Evolutionary conservation across 2,329 filamentous ascomycete species (phyloP), one percentile per base, ranked within the genome.

Genomic region (Ophiocordyceps unilateralis): DNA sequence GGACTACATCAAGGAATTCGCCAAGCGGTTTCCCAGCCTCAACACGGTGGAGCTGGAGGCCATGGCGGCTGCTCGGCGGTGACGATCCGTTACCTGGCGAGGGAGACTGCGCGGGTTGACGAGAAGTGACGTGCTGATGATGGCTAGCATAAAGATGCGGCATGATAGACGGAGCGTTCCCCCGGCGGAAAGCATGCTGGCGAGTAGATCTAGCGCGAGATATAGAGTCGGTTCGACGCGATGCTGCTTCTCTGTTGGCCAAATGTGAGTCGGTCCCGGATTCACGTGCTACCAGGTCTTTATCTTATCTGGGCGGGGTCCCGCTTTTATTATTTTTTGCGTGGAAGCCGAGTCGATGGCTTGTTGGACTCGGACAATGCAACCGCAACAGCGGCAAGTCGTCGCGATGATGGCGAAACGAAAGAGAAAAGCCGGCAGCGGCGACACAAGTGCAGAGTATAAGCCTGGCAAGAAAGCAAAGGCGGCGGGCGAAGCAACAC

Each of bases 41-140:
- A 80, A 78, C 44, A 75, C 85, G 10, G 74, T 95, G 51, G 88
- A 95, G 64, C 83, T 89, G n/a, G 83, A 91, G 63, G 75, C 74
- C 43, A 56, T 63, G 39, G 49, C 21, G 22, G 15, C 20, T 39
- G 37, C 22, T 7, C 37, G 37, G 20, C 37, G 37, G 20, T 39
- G 37, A 39, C 14, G 32, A 10, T 19, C 11, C 19, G 28, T 30
- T 30, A 14, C 28, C n/a, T n/a, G n/a, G n/a, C n/a, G n/a, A n/a
- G n/a, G n/a, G n/a, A n/a, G n/a, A n/a, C 2, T 30, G 28, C n/a
- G 1, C n/a, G 28, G n/a, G n/a, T 17, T 11, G 32, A 36, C n/a
- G n/a, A 9, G n/a, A 10, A 19, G 5, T 36, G n/a, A 3, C 17
- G 4, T 17, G 7, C 32, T 26, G 24, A 24, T 11, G 11, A 23